Conservation (phyloP, 345 rosid genomes). For the Draba incana region DNA sequence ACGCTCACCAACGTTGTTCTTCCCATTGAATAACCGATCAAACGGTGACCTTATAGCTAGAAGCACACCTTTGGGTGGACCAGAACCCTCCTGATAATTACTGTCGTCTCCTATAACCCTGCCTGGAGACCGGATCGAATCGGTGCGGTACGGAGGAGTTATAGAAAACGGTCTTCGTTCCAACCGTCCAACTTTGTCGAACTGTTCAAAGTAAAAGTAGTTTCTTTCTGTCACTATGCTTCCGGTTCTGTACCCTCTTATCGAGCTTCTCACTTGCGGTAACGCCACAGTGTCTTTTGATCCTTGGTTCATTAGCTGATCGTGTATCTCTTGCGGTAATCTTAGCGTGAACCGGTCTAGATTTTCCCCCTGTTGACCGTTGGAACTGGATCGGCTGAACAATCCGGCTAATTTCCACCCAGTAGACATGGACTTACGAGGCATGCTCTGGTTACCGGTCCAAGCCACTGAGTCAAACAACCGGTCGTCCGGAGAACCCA, state of each 20-base stretch:
- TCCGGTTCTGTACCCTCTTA: slow-evolving; percentile 57
- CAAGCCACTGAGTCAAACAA: slow-evolving; percentile 38
- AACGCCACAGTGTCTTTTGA: slow-evolving; percentile 54
- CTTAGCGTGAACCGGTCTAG: slow-evolving; percentile 78
- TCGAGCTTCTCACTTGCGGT: slow-evolving; percentile 59
- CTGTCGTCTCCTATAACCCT: not conserved
- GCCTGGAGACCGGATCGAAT: slow-evolving; percentile 43
- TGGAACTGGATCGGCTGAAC: slow-evolving; percentile 58
- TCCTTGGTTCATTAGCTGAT: slow-evolving; percentile 41
- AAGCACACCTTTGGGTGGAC: slow-evolving; percentile 44
- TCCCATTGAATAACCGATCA: slow-evolving; percentile 42
- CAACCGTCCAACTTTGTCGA: slow-evolving; percentile 44
- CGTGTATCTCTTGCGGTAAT: no score
- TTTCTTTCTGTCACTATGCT: slow-evolving; percentile 47
- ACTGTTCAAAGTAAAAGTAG: slow-evolving; percentile 51
- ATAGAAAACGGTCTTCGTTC: slow-evolving; percentile 46
- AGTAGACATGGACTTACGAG: slow-evolving; percentile 61
- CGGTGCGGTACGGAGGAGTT: slow-evolving; percentile 52
- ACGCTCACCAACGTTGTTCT: slow-evolving; percentile 49
- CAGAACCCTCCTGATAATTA: slow-evolving; percentile 38
- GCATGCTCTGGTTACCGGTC: slow-evolving; percentile 43
- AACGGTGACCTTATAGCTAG: slow-evolving; percentile 47
- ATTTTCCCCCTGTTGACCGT: slow-evolving; percentile 58
- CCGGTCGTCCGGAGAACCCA: slow-evolving; percentile 38
- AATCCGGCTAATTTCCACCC: slow-evolving; percentile 59